Percentiles rank a stretch among this genome's conserved stretches.
These are phyloP conservation scores for Ceratobasidium sp. DNA, from an alignment of 1,284 basidiomycete species.

Conservation along the genomic window DNA sequence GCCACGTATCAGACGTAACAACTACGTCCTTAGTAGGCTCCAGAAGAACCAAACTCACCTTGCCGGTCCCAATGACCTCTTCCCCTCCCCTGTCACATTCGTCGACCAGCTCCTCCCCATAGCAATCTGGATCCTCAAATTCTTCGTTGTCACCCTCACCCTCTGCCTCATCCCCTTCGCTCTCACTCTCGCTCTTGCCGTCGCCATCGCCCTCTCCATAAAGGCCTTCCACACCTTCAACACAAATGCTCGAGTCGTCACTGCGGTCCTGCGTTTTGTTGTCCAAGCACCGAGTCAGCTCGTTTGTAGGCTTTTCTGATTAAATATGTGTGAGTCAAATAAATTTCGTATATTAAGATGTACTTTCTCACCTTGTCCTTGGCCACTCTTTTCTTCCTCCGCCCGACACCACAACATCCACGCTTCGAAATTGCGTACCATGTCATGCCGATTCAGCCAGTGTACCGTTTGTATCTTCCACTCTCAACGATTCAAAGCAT, in stretches of 20 bases:
- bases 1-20: not conserved
- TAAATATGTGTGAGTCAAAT: not conserved
- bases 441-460: constrained; percentile 23
- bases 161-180: not conserved
- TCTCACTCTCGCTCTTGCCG: not conserved
- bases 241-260: not conserved
- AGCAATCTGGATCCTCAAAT: not conserved
- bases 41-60: not conserved
- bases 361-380: not conserved
- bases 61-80: not conserved
- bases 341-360: not conserved
- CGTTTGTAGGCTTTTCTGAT: not conserved
- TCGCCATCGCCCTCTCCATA: not conserved
- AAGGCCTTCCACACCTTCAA: not conserved
- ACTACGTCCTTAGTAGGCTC: not conserved
- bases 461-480: not conserved
- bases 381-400: not conserved
- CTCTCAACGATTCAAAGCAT: not conserved
- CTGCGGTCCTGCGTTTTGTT: not conserved
- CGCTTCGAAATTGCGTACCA: not conserved
- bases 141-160: constrained; percentile 2
- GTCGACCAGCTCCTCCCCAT: not conserved
- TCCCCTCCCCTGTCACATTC: not conserved
- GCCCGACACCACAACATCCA: constrained; percentile 5
- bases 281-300: not conserved